Conservation (phyloP, 2,329 filamentous ascomycete species). For the Claviceps cyperi region DNA sequence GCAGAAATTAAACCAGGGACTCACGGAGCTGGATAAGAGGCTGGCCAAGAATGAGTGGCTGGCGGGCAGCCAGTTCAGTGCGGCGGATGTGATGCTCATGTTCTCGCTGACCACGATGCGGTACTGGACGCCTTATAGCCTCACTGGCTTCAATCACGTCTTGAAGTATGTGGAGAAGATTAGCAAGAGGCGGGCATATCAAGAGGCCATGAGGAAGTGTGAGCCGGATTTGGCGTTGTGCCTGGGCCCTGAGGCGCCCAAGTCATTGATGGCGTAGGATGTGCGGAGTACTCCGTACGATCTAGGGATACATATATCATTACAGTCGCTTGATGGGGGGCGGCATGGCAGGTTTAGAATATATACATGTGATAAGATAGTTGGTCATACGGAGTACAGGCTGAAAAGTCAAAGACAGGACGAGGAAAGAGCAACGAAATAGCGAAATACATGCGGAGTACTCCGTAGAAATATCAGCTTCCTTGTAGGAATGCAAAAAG, state of each 20-base stretch:
- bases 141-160: slow-evolving; percentile 27
- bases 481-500: too few relatives aligned
- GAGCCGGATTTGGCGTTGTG: slow-evolving; percentile 30
- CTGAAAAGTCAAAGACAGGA: too few relatives aligned
- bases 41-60: slow-evolving; percentile 36
- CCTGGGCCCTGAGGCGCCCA: slow-evolving; percentile 13
- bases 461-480: too few relatives aligned
- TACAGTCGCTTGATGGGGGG: neutral
- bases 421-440: too few relatives aligned
- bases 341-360: slow-evolving; percentile 31
- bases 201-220: slow-evolving; percentile 30
- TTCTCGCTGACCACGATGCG: slow-evolving; percentile 48
- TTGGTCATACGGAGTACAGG: too few relatives aligned
- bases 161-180: slow-evolving; percentile 31
- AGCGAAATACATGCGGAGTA: too few relatives aligned
- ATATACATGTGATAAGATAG: too few relatives aligned
- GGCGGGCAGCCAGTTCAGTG: slow-evolving; percentile 46
- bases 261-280: neutral
- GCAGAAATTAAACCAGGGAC: slow-evolving; percentile 19
- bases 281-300: too few relatives aligned
- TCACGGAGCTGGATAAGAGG: slow-evolving; percentile 37
- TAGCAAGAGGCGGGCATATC: slow-evolving; percentile 29
- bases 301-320: neutral
- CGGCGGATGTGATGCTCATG: slow-evolving; percentile 50
- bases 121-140: slow-evolving; percentile 29